phyloP scores from a whole-genome alignment of 176 grass and related monocot genomes.

The Rhynchospora tenuis region DNA sequence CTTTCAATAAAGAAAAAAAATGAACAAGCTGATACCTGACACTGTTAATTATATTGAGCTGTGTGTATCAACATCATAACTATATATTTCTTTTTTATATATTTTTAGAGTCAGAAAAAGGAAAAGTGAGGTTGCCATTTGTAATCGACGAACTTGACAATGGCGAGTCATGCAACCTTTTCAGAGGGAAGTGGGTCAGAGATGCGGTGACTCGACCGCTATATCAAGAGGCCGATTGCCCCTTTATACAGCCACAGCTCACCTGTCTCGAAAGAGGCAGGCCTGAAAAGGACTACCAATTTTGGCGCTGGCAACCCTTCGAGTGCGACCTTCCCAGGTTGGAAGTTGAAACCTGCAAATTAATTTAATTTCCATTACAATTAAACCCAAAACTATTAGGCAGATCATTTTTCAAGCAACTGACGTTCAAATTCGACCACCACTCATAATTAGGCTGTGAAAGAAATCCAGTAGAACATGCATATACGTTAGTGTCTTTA shows the following conservation, averaged over 20 bases:
- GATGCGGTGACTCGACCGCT: slow-evolving; percentile 40
- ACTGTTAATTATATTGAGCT: too few species aligned
- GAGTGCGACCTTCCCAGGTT: slow-evolving; percentile 48
- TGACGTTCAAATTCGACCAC: too few species aligned
- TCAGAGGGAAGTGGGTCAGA: slow-evolving; percentile 52
- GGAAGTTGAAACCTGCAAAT: too few species aligned
- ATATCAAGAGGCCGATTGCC: slow-evolving; percentile 61
- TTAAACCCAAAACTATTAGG: not conserved
- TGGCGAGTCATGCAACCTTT: slow-evolving; percentile 53
- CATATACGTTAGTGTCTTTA: not conserved
- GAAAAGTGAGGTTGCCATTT: slow-evolving; percentile 39
- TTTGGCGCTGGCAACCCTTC: slow-evolving; percentile 69
- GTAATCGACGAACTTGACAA: slow-evolving; percentile 37
- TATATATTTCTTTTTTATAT: not conserved
- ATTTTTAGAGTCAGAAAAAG: not conserved
- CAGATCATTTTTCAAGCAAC: not conserved
- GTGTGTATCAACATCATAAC: too few species aligned
- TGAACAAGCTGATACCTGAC: too few species aligned
- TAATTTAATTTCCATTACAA: not conserved
- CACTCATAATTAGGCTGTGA: too few species aligned
- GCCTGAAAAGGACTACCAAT: slow-evolving; percentile 59
- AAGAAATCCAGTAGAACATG: not conserved
- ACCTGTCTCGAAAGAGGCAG: slow-evolving; percentile 62
- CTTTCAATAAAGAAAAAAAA: too few species aligned
- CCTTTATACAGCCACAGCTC: slow-evolving; percentile 87